Conservation (phyloP, 768 basidiomycete species). For the Tulasnella sp. region DNA sequence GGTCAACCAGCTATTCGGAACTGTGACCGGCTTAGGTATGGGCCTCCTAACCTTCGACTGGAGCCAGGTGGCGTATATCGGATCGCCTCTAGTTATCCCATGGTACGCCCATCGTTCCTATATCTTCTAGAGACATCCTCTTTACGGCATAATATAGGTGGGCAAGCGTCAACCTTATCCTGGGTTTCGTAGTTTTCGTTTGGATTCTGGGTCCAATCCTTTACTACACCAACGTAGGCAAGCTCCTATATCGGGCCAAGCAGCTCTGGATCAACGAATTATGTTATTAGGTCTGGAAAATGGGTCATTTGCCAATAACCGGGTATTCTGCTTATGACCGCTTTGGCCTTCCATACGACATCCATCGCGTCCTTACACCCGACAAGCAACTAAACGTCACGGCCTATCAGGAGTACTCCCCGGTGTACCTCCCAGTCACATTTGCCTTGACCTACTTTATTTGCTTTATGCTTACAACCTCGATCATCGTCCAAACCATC, state of each 20-base stretch:
- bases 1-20: conserved; percentile 89
- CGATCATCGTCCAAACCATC: conserved; percentile 42
- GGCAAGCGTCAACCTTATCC: conserved; percentile 87
- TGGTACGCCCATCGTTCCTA: conserved; percentile 79
- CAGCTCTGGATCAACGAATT: conserved; percentile 8
- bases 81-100: conserved; percentile 70
- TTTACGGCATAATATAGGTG: conserved; percentile 56
- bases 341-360: conserved; percentile 42
- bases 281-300: conserved; percentile 32
- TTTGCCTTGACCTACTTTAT: conserved; percentile 42
- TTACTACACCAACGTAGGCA: conserved; percentile 88
- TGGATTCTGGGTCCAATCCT: conserved; percentile 87
- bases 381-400: conserved; percentile 39
- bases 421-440: conserved; percentile 42
- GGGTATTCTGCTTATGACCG: conserved; percentile 40
- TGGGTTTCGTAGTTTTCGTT: conserved; percentile 82
- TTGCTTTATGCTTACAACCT: conserved; percentile 41
- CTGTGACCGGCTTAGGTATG: conserved; percentile 79
- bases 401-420: conserved; percentile 45
- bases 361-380: background rate
- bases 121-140: background rate
- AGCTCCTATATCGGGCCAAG: too few species aligned
- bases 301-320: conserved; percentile 43
- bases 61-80: conserved; percentile 68
- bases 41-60: conserved; percentile 92